Base-by-base conservation (phyloP, 208 protist genomes). In the Leishmania aethiopica region DNA sequence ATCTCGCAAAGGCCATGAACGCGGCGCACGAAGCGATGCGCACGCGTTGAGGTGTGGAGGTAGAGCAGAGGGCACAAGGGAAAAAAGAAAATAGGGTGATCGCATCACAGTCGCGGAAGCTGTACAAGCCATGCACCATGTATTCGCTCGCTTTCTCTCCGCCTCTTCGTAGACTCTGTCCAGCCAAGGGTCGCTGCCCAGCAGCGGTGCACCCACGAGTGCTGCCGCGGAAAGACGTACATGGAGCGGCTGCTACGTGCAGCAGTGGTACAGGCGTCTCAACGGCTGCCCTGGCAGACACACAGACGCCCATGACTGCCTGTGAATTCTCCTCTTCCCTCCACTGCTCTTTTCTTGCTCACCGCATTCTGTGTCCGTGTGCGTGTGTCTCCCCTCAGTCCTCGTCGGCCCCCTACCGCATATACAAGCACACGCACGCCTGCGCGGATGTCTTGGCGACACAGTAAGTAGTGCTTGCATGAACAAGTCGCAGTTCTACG, bases 1-100 rank as follows among this genome's bases (percentile, higher is more conserved):
- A 93, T 67, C 81, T 98, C 35, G 95, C 95, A 19, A 75, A 62
- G 45, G 79, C 78, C 25, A 94, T 98, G 90, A 90, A 95, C 55
- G 82, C 88, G 15, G 49, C 88, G 25, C 93, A 90, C 87, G 57
- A 40, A 10, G 67, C 3, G 22, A 81, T 84, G 80, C 69, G 53
- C 37, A 17, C 5, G 15, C 45, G 60, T n/a, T 60, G 15, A 73
- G 17, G 15, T 22, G 35, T 67, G 75, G 28, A 69, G 19, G 37
- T 37, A 73, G 28, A 15, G 28, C 22, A 13, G 42, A 10, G 67
- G 40, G 60, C 10, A 66, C n/a, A 37, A 1, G 11, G 22, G 0
- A n/a, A 64, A 37, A 35, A 47, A 13, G 17, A 47, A 32, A 72
- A 45, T n/a, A 55, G 2, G 10, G 1, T 4, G n/a, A n/a, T 0